Evolutionary conservation across 192 early-diverging fungal species (phyloP), one percentile per base, ranked within the genome.

Genomic region (Coemansia sp.): DNA sequence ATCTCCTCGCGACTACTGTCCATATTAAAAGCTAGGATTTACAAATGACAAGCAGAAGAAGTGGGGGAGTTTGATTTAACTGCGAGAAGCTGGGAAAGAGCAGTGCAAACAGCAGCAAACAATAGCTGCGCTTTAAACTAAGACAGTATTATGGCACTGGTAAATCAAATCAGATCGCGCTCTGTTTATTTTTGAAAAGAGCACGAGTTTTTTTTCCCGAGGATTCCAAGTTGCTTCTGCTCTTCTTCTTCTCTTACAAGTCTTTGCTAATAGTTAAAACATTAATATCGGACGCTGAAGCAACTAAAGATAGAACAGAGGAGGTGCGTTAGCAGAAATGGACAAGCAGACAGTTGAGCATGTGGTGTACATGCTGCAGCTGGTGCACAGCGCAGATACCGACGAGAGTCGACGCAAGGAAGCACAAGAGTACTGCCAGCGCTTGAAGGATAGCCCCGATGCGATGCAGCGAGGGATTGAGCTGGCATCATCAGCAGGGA

Each of bases 381-480:
- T 67, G 7, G 66, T 79, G 11, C 72, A 79, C 53, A 54, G 29
- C 20, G 45, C 64, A 19, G 61, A 70, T 19, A 79, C 76, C 2
- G 9, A 63, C 2, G 60, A 19, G 10, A 67, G 54, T 4, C 67
- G 73, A 40, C 70, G 76, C 6, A 59, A 63, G 5, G 70, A 64
- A 19, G 76, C 76, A 17, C 70, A 79, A n/a, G 33, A 23, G 17
- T 29, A 61, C n/a, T 79, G 76, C 64, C 48, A 69, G 54, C 62
- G 65, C 19, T 29, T 79, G 2, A 68, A 68, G 42, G 64, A 69
- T 14, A 64, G 62, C 53, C 41, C 30, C 1, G 45, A 50, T 31
- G 70, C 60, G 10, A 15, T 56, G 13, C 25, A 41, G 3, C 65
- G 64, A 20, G 76, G 76, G 3, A 4, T 73, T 20, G 60, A 73